phyloP scores from a whole-genome alignment of 2,329 filamentous ascomycete species.

The Alternaria brassicae region DNA sequence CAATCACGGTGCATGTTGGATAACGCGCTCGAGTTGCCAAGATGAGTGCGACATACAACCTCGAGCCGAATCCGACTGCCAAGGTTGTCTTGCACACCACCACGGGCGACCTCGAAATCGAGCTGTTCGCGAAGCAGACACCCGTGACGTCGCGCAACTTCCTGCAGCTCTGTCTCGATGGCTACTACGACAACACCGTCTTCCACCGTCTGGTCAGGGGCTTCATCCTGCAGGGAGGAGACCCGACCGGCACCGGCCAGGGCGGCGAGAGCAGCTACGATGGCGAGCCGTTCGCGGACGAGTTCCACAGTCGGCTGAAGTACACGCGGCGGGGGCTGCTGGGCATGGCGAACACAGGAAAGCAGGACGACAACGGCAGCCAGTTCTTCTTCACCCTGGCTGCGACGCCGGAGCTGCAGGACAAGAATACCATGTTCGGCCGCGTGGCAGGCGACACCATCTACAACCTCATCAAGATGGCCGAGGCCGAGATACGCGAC shows the following conservation, averaged over 20 bases:
- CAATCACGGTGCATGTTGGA: background rate
- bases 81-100: conserved; percentile 92
- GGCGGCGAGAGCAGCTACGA: conserved; percentile 93
- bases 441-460: conserved; percentile 92
- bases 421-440: conserved; percentile 93
- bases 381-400: conserved; percentile 97
- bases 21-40: conserved; percentile 7
- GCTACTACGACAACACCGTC: conserved; percentile 91
- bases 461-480: conserved; percentile 94
- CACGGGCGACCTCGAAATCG: conserved; percentile 84
- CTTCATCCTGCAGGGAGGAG: conserved; percentile 93
- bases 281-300: conserved; percentile 82
- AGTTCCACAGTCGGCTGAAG: conserved; percentile 89
- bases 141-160: conserved; percentile 94
- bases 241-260: conserved; percentile 89
- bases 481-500: conserved; percentile 79
- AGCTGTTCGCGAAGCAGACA: conserved; percentile 94
- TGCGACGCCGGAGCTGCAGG: conserved; percentile 80
- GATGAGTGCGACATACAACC: conserved; percentile 93
- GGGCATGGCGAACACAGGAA: conserved; percentile 93
- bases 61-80: conserved; percentile 91
- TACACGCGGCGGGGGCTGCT: conserved; percentile 90
- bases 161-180: conserved; percentile 90
- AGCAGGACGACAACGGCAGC: conserved; percentile 81
- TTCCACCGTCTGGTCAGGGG: conserved; percentile 93